Evolutionary conservation across 139 green algal genomes (phyloP).

Genomic region (Chlorella sp.): DNA sequence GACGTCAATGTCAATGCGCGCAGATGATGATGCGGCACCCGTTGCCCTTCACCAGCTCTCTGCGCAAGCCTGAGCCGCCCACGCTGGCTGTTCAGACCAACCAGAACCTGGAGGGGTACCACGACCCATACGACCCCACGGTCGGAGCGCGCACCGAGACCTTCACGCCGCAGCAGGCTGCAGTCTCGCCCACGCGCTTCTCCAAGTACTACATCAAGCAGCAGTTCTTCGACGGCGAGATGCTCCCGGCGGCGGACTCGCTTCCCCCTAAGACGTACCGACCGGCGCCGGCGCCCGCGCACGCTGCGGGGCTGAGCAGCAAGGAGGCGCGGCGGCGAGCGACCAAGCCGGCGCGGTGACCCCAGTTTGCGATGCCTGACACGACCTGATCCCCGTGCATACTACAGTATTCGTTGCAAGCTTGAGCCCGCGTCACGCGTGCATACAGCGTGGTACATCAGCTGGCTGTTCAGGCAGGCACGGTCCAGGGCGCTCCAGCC

Average conservation of each 20-base stretch:
- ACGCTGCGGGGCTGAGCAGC: not conserved
- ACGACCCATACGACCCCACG: conserved; percentile 21
- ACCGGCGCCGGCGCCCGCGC: too few species aligned
- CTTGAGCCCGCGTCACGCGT: too few species aligned
- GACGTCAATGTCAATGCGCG: too few species aligned
- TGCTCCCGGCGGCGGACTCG: not conserved
- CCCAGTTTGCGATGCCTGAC: not conserved
- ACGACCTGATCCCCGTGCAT: too few species aligned
- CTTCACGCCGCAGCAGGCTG: not conserved
- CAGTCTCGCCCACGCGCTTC: not conserved
- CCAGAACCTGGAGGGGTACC: conserved; percentile 27
- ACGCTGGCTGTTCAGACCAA: conserved; percentile 18
- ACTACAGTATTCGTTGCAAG: too few species aligned
- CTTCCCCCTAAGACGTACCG: not conserved
- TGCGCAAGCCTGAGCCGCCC: not conserved
- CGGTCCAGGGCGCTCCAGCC: conserved; percentile 61
- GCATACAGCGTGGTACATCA: too few species aligned
- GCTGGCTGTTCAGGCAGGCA: too few species aligned
- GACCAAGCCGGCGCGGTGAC: not conserved
- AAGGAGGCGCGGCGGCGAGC: not conserved
- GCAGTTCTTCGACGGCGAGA: not conserved
- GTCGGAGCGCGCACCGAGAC: conserved; percentile 1
- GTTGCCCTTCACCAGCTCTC: not conserved
- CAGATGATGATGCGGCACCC: conserved; percentile 15
- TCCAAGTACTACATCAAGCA: not conserved